These are phyloP conservation scores for Arthroderma sp. DNA, from an alignment of 2,329 filamentous ascomycete species.

Conservation along the genomic window DNA sequence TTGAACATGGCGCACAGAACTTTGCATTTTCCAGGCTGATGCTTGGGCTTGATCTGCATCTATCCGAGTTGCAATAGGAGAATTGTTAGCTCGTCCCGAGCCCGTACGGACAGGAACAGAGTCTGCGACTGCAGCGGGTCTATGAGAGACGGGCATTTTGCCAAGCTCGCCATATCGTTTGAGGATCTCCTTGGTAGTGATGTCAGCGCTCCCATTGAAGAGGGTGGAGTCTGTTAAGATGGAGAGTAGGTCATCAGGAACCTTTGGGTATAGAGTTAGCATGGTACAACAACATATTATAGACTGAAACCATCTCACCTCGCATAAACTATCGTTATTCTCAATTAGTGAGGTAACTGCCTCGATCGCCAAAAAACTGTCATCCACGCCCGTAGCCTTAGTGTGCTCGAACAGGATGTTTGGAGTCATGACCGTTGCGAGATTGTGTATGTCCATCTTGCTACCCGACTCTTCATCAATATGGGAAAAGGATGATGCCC, in stretches of 20 bases:
- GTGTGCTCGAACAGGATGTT: slow-evolving; percentile 62
- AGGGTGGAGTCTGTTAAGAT: slow-evolving; percentile 72
- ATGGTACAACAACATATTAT: neutral
- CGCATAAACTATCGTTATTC: slow-evolving; percentile 91
- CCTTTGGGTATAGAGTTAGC: slow-evolving; percentile 40
- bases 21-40: slow-evolving; percentile 65
- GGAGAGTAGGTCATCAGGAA: slow-evolving; percentile 80
- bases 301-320: slow-evolving; percentile 42
- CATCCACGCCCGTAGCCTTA: slow-evolving; percentile 55
- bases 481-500: slow-evolving; percentile 93
- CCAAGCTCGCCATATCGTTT: slow-evolving; percentile 80
- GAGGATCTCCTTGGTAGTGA: slow-evolving; percentile 94
- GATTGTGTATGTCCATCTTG: slow-evolving; percentile 97
- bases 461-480: slow-evolving; percentile 93
- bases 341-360: slow-evolving; percentile 84
- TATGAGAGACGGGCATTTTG: slow-evolving; percentile 49
- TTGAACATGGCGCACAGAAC: slow-evolving; percentile 63
- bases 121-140: slow-evolving; percentile 39
- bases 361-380: slow-evolving; percentile 86
- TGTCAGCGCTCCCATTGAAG: slow-evolving; percentile 69
- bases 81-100: slow-evolving; percentile 27
- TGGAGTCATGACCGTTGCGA: slow-evolving; percentile 92
- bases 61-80: slow-evolving; percentile 48
- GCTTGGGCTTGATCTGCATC: slow-evolving; percentile 72
- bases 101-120: slow-evolving; percentile 37